A percentile compares a stretch with the other conserved stretches of the same genome.
phyloP scores from a whole-genome alignment of 140 eudicot species.

The Senecio squalidus region DNA sequence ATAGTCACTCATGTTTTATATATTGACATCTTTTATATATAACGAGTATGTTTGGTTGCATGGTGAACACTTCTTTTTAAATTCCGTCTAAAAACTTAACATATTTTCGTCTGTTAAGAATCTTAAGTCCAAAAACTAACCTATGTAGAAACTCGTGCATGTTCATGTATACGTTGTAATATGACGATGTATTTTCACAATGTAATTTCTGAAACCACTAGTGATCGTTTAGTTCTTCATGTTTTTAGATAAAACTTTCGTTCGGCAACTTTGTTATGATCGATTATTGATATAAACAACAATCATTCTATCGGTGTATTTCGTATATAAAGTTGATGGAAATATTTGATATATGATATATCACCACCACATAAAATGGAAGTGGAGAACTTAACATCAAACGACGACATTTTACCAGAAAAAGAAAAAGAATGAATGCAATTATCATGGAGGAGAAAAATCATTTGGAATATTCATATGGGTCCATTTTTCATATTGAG shows the following conservation, averaged over 20 bases:
- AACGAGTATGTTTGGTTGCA: neutral
- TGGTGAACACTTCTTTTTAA: neutral
- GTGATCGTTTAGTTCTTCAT: too few species aligned
- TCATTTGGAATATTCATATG: conserved; percentile 2
- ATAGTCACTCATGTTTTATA: neutral
- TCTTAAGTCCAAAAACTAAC: neutral
- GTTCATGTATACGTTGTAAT: neutral
- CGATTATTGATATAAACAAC: too few species aligned
- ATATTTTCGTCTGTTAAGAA: neutral
- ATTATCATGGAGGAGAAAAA: conserved; percentile 20
- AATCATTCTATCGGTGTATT: neutral
- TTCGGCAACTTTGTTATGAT: too few species aligned
- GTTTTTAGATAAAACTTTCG: too few species aligned
- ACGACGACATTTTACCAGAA: neutral
- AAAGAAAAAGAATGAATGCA: neutral
- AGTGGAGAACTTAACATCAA: conserved; percentile 17
- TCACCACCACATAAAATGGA: conserved; percentile 5
- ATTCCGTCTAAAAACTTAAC: neutral
- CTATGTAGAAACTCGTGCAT: neutral
- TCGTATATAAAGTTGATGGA: conserved; percentile 13
- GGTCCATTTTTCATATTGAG: conserved; percentile 12
- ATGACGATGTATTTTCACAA: neutral
- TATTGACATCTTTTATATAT: neutral
- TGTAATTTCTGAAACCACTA: too few species aligned
- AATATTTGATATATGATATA: conserved; percentile 6